Conservation (phyloP, 2,329 filamentous ascomycete species). For the Trichoderma semiorbis region DNA sequence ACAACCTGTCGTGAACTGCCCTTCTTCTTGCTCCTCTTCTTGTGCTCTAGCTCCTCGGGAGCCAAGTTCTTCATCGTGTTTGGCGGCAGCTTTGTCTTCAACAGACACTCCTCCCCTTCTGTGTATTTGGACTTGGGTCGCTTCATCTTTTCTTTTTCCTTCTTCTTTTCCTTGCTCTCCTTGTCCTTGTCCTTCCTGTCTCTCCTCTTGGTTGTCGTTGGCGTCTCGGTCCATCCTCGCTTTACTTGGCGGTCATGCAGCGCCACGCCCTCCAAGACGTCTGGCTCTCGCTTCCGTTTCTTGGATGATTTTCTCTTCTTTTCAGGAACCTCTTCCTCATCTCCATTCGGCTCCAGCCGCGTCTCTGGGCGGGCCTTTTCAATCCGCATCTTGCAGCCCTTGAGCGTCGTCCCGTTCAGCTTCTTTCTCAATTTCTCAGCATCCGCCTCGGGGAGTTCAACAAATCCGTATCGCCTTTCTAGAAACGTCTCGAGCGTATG, state of each 20-base stretch:
- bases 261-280: constrained; percentile 63
- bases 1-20: constrained; percentile 53
- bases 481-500: constrained; percentile 84
- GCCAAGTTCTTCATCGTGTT: constrained; percentile 41
- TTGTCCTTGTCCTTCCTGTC: constrained; percentile 45
- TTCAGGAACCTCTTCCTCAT: constrained; percentile 32
- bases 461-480: constrained; percentile 84
- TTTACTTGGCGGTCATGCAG: constrained; percentile 77
- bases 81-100: constrained; percentile 71
- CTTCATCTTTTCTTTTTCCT: constrained; percentile 55
- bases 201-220: constrained; percentile 46
- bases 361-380: constrained; percentile 69
- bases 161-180: constrained; percentile 49
- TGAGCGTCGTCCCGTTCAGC: constrained; percentile 80
- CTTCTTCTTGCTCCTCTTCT: constrained; percentile 60
- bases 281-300: constrained; percentile 50
- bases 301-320: constrained; percentile 37
- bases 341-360: constrained; percentile 33
- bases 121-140: constrained; percentile 73
- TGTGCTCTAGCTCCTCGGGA: constrained; percentile 44
- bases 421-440: constrained; percentile 91
- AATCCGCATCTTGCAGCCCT: constrained; percentile 78
- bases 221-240: constrained; percentile 79
- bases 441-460: constrained; percentile 76
- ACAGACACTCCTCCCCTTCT: constrained; percentile 74